Evolutionary conservation across 1,284 basidiomycete genomes (phyloP), one percentile per base, ranked within the genome.

Genomic region (Ceratobasidium theobromae): DNA sequence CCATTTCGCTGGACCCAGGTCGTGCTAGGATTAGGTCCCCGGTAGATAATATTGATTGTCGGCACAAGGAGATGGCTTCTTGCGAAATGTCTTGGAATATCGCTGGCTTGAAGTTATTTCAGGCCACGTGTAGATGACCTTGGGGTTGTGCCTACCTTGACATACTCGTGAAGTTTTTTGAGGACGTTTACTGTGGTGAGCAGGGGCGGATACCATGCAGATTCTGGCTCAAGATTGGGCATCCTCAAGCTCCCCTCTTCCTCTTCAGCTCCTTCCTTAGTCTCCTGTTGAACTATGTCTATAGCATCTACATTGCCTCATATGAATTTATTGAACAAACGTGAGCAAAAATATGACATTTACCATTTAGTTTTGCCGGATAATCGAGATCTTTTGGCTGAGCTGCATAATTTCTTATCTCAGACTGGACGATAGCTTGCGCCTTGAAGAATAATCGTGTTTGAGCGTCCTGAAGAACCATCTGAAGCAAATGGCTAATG

Each of bases 11-110:
- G 23, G 78, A 75, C 14, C 79, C 77, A 32, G 77, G 75, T 30
- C 76, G 79, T 38, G 41, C 53, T 35, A 60, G 35, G 35, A 67
- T 41, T 43, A 82, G 78, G 21, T 88, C 83, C 0, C 91, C 81
- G 0, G 90, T 92, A 3, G 82, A 75, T 21, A 88, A 78, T 5
- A 97, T 82, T 0, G 93, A 94, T 68, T 86, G 81, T 41, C 88
- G 85, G 74, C 93, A 95, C 2, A 93, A 79, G 14, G 83, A 81
- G 33, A 96, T 82, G 0, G 93, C 91, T 77, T 97, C 94, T 75
- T 93, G 91, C 0, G 95, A 93, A 49, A 97, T 89, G 73, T 97
- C 95, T 72, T 93, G 89, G 70, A 96, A 98, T 68, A 97, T 95
- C 1, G 86, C 88, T 16, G 89, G 86, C 93, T 95, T 71, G 49